Base-by-base conservation (phyloP, 208 protist genomes). In the Trypanosomatidae sp. region DNA sequence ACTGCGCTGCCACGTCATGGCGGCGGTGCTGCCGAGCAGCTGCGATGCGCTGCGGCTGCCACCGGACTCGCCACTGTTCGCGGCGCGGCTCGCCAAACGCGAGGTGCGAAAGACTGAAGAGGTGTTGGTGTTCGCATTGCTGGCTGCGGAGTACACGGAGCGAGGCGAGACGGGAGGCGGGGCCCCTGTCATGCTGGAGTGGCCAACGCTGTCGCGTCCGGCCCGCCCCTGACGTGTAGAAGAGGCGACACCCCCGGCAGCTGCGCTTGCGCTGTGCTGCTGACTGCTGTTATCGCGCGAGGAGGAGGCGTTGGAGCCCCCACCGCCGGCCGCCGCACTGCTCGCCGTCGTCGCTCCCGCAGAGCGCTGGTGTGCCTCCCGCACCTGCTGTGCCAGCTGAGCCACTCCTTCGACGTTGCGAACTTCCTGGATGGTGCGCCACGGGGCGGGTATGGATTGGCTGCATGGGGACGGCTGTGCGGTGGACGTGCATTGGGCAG, bases 1-100 rank as follows among this genome's bases (percentile, higher is more conserved):
- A 39, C 82, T 82, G 44, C 84, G 80, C 43, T 78, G 71, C 67
- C 75, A 71, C 69, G 52, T 55, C 71, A 76, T 71, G 59, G 68
- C 69, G 28, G 84, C 25, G 28, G 66, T 33, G 67, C 22, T 56
- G 72, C 71, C 33, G 17, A 74, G 46, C 49, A 64, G 55, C 58
- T 79, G 76, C 25, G 69, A 44, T n/a, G 5, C 17, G 33, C 19
- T 33, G 58, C 5, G 22, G 36, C 55, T 60, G 62, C 50, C 50
- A 39, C 41, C 25, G 43, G 43, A 13, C 41, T 2, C 39, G 25
- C n/a, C n/a, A n/a, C n/a, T n/a, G n/a, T n/a, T n/a, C n/a, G n/a
- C n/a, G n/a, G n/a, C n/a, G n/a, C n/a, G n/a, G n/a, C n/a, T n/a
- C n/a, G n/a, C n/a, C n/a, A n/a, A n/a, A n/a, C n/a, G n/a, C n/a